Evolutionary conservation across 2,329 filamentous ascomycete genomes (phyloP), one percentile per base, ranked within the genome.

Genomic region (Penicillium sp.): DNA sequence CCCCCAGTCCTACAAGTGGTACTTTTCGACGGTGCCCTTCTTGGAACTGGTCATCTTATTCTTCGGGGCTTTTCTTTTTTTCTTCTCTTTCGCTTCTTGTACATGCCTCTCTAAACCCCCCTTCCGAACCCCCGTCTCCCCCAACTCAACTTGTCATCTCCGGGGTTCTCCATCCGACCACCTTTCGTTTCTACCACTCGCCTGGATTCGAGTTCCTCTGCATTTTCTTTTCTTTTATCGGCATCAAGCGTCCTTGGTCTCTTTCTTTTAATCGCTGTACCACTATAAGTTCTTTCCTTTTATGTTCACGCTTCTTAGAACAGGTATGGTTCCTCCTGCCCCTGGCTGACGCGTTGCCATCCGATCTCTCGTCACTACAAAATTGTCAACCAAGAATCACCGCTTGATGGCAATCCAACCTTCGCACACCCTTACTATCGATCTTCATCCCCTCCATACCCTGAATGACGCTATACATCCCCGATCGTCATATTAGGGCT

Each of bases 51-150:
- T 64, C 61, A 59, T 64, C 58, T 58, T 63, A 63, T 64, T 61
- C 61, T 62, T 54, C 28, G 45, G 54, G 37, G 15, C 4, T 51
- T 57, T 63, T 64, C 61, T 54, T 52, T 60, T 54, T 58, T 50
- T 34, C 59, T 60, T 62, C 52, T 55, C 62, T 20, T 52, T 52
- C 49, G 38, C 20, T 52, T 65, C 64, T 67, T 71, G 68, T 74
- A 74, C 64, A 74, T 76, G 70, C 71, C 67, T 69, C 65, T 65
- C 42, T 55, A 39, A 67, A 66, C 61, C 61, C 65, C 58, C 71
- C 70, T 62, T 64, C 61, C 57, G 58, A 66, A 62, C 63, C 65
- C 65, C 59, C 65, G 63, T 66, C 64, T 61, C 63, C 63, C 66
- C 35, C 34, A 7, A 41, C 37, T 41, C 49, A n/a, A 68, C 62